A percentile compares a stretch with the other conserved stretches of the same genome.
These are phyloP conservation scores for Nicotiana sylvestris DNA, from an alignment of 257 asterid species.

Conservation along the genomic window DNA sequence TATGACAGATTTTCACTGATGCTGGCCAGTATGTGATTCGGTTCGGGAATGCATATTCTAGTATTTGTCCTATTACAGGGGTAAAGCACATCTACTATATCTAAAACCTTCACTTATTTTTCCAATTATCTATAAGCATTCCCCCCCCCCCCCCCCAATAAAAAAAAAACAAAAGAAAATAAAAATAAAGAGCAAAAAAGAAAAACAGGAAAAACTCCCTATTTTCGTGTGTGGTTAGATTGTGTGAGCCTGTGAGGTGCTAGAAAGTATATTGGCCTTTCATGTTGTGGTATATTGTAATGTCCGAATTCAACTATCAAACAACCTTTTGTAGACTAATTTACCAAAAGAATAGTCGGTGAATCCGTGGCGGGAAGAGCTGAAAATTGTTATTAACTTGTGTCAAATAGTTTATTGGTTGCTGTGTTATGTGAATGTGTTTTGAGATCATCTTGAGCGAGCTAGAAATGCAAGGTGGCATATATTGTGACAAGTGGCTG, in stretches of 20 bases:
- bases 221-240: background rate
- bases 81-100: slow-evolving; percentile 33
- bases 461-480: background rate
- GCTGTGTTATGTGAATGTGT: background rate
- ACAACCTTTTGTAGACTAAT: background rate
- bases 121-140: too few species aligned
- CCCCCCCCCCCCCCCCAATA: too few species aligned
- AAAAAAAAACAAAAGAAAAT: too few species aligned
- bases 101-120: background rate
- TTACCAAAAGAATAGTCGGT: background rate
- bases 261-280: background rate
- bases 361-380: background rate
- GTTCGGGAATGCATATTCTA: slow-evolving; percentile 65
- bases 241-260: background rate
- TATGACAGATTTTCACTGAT: slow-evolving; percentile 77
- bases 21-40: slow-evolving; percentile 97
- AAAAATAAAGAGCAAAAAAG: too few species aligned
- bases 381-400: background rate
- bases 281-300: background rate
- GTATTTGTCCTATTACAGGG: slow-evolving; percentile 48
- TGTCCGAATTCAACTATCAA: background rate
- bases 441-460: background rate
- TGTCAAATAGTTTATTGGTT: background rate
- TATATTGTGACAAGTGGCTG: background rate
- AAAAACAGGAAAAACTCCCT: background rate